phyloP scores from a whole-genome alignment of 805 yeast genomes.

The Wickerhamomyces xylosicus region DNA sequence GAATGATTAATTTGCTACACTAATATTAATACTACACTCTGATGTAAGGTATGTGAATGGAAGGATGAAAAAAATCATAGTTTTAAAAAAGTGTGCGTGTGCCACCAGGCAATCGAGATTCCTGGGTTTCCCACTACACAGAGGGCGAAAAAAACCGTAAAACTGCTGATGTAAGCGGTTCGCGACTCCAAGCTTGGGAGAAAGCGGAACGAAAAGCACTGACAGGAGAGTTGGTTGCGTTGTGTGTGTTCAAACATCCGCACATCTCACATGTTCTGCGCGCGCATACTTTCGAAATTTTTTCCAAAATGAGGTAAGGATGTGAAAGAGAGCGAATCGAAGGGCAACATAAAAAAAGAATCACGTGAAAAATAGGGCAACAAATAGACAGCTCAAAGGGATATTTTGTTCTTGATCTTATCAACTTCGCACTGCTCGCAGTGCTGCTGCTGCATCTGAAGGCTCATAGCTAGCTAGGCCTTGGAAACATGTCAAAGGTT shows the following conservation, averaged over 20 bases:
- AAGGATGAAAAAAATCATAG: slow-evolving; percentile 9
- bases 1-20: slow-evolving; percentile 9
- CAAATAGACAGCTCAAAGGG: too few species aligned
- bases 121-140: neutral
- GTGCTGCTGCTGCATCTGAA: too few species aligned
- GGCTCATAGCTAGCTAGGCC: too few species aligned
- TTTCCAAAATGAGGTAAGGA: neutral
- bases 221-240: neutral
- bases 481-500: too few species aligned
- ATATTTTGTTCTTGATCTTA: too few species aligned
- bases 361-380: neutral
- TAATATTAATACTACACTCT: neutral
- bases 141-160: neutral
- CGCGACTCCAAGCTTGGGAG: neutral
- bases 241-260: too few species aligned
- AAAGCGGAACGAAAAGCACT: neutral
- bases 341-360: neutral
- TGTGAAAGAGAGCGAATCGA: neutral
- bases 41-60: slow-evolving; percentile 3
- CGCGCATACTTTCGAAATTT: too few species aligned
- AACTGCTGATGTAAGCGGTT: neutral
- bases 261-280: neutral
- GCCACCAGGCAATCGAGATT: neutral
- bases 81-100: neutral
- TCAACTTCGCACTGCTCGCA: too few species aligned